Base-by-base conservation (phyloP, 163 green algal species). In the Chlorella variabilis region DNA sequence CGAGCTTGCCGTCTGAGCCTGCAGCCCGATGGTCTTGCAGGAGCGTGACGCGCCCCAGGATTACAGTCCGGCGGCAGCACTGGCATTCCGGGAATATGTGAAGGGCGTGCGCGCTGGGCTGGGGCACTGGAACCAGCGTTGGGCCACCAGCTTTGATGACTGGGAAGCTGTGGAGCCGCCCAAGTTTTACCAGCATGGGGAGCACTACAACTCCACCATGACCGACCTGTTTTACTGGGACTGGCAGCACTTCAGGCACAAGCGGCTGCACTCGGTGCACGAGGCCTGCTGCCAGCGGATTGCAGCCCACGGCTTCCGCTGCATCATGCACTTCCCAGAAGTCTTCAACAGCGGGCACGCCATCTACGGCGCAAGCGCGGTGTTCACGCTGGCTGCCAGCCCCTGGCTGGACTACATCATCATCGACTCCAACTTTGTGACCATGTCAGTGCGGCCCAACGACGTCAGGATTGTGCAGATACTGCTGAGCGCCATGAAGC, bases 371-470 rank as follows among this genome's bases (percentile, higher is more conserved):
- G 38, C 59, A 27, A 27, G 59, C 29, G 27, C 59, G 20, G 59
- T 67, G 59, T 67, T 67, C 59, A 67, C 59, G 8, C 59, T 67
- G 27, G 59, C 59, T 17, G 59, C n/a, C 59, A 67, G 59, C 29
- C 59, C 59, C 9, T 67, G 59, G 59, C 59, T 67, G 59, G 59
- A 67, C 59, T 67, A 39, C 59, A 36, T 67, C 18, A 18, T 67
- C 7, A 5, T 67, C 27, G 29, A 67, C 29, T 67, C 59, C 9
- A 67, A 67, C 59, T 67, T 38, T 13, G n/a, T 67, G 20, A 67
- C n/a, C 9, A 27, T 27, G 4, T 6, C n/a, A 4, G 4, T 67
- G 59, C 59, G 11, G n/a, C 59, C 59, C 59, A 67, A 67, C 59
- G 29, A 67, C n/a, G 7, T 18, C 20, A 17, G 59, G 7, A 27